A percentile compares a stretch with the other conserved stretches of the same genome.
phyloP scores from a whole-genome alignment of 768 basidiomycete genomes.

The Leccinellum albellum region DNA sequence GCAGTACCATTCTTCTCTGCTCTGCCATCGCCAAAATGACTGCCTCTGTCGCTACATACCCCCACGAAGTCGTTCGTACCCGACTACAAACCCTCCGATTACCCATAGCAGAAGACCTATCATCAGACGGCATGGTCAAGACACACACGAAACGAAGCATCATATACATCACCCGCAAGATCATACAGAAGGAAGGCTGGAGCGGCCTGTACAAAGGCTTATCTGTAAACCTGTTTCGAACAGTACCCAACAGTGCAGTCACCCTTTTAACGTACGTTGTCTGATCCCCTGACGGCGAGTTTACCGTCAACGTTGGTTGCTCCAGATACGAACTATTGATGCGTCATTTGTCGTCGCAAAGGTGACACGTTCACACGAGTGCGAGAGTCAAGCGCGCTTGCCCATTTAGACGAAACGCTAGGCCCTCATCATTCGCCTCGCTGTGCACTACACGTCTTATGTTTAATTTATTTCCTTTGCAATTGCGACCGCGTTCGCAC shows the following conservation, averaged over 20 bases:
- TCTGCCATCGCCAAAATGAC: constrained; percentile 95
- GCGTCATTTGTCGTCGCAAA: constrained; percentile 28
- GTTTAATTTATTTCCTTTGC: background rate
- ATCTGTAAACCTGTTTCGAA: constrained; percentile 89
- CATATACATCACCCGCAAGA: constrained; percentile 64
- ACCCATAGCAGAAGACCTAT: constrained; percentile 55
- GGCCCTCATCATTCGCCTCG: background rate
- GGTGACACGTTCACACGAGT: constrained; percentile 8
- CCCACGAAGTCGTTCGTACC: constrained; percentile 99
- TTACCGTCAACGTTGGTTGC: constrained; percentile 1
- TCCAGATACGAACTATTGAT: constrained; percentile 31
- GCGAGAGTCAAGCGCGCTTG: background rate
- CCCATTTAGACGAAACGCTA: constrained; percentile 19
- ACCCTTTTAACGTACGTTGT: constrained; percentile 64
- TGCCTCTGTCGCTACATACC: constrained; percentile 93
- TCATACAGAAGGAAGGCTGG: constrained; percentile 84
- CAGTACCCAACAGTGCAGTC: constrained; percentile 94
- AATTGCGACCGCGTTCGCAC: constrained; percentile 3
- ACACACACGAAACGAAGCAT: constrained; percentile 59
- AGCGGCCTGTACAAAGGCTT: constrained; percentile 87
- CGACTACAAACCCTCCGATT: constrained; percentile 83
- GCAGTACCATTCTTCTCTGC: constrained; percentile 73
- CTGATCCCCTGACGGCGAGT: background rate
- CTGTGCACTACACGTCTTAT: constrained; percentile 12
- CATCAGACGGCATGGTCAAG: constrained; percentile 60